phyloP scores from a whole-genome alignment of 1,284 basidiomycete genomes.

The Ceratobasidium sp. region DNA sequence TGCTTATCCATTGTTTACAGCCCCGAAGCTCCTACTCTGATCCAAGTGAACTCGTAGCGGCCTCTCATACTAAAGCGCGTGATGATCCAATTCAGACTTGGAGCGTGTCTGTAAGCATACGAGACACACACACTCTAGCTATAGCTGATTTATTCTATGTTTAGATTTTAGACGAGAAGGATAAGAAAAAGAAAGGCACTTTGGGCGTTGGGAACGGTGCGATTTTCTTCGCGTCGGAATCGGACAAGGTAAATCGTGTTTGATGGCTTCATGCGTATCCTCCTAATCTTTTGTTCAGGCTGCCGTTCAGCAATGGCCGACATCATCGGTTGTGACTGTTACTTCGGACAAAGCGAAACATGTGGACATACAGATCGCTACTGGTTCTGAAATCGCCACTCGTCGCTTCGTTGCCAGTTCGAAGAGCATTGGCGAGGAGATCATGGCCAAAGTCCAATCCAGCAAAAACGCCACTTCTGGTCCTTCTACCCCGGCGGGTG shows the following conservation, averaged over 20 bases:
- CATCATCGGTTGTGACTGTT: slow-evolving; percentile 70
- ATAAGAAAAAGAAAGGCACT: slow-evolving; percentile 98
- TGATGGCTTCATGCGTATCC: too few species aligned
- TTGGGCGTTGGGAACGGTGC: slow-evolving; percentile 91
- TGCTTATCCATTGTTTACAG: neutral
- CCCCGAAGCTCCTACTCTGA: slow-evolving; percentile 67
- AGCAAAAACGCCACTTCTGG: slow-evolving; percentile 59
- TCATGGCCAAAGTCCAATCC: slow-evolving; percentile 78
- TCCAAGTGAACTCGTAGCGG: slow-evolving; percentile 75
- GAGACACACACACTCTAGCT: too few species aligned
- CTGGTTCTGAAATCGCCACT: slow-evolving; percentile 59
- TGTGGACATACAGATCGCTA: slow-evolving; percentile 76
- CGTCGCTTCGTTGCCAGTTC: slow-evolving; percentile 86
- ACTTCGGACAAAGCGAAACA: slow-evolving; percentile 82
- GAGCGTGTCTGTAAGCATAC: slow-evolving; percentile 69
- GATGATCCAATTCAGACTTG: slow-evolving; percentile 86
- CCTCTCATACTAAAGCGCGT: slow-evolving; percentile 61
- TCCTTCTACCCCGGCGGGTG: slow-evolving; percentile 40
- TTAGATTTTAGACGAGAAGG: slow-evolving; percentile 83
- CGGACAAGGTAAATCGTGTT: slow-evolving; percentile 90
- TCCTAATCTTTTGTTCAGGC: too few species aligned
- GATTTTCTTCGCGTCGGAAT: slow-evolving; percentile 94
- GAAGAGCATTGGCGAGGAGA: slow-evolving; percentile 80
- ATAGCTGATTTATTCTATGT: neutral
- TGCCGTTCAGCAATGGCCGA: slow-evolving; percentile 91